These are phyloP conservation scores for Cyclotella atomus DNA, from an alignment of 108 stramenopile species.

Conservation along the genomic window DNA sequence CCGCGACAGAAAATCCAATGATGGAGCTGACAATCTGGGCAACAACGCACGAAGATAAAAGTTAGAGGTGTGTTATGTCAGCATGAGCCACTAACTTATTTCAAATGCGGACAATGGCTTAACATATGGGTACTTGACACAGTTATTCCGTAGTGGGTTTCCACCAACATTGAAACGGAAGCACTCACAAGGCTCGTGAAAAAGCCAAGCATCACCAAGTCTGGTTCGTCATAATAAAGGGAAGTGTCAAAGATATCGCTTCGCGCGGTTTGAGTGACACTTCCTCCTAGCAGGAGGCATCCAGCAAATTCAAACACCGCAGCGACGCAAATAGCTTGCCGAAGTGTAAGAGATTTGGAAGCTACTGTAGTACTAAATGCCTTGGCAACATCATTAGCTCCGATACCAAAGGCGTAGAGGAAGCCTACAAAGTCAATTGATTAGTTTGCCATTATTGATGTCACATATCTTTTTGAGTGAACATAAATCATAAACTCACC, in stretches of 20 bases:
- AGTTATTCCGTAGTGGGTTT: constrained; percentile 62
- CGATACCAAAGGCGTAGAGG: constrained; percentile 54
- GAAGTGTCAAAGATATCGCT: constrained; percentile 57
- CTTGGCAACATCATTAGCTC: constrained; percentile 86
- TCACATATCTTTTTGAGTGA: not conserved
- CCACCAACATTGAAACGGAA: constrained; percentile 61
- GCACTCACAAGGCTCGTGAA: constrained; percentile 58
- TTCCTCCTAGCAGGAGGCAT: constrained; percentile 61
- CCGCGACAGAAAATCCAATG: constrained; percentile 64
- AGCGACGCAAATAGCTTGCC: constrained; percentile 69
- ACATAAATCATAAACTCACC: not conserved
- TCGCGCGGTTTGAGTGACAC: constrained; percentile 68
- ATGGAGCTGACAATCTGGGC: constrained; percentile 61
- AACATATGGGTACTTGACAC: constrained; percentile 72
- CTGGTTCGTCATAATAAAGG: constrained; percentile 53
- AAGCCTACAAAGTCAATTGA: constrained; percentile 27
- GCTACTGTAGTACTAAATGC: constrained; percentile 78
- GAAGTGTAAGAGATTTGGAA: constrained; percentile 70
- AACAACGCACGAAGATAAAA: not conserved
- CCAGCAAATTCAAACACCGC: constrained; percentile 72
- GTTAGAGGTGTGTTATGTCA: not conserved
- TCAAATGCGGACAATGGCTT: too few relatives aligned
- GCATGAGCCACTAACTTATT: not conserved
- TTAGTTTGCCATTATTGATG: not conserved
- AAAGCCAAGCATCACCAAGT: constrained; percentile 66